phyloP scores from a whole-genome alignment of 805 yeast genomes.

The Spathaspora girioi region DNA sequence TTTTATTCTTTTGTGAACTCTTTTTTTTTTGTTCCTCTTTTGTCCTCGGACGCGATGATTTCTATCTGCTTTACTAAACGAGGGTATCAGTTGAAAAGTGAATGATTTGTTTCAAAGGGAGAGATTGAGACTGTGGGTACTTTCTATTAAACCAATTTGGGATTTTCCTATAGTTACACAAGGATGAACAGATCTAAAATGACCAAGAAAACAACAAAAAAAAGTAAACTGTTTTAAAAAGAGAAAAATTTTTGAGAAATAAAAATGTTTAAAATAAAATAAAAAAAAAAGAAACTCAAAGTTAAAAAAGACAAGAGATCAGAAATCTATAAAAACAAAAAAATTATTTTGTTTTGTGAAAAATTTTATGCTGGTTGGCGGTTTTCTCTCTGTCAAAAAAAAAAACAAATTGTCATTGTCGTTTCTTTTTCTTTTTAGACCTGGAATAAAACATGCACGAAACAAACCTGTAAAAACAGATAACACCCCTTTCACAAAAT shows the following conservation, averaged over 20 bases:
- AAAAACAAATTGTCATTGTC: not conserved
- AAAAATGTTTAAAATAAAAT: not conserved
- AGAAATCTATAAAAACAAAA: not conserved
- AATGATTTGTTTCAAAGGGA: too few relatives aligned
- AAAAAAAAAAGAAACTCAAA: not conserved
- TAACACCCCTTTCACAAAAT: not conserved
- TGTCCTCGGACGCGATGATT: not conserved
- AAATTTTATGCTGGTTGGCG: not conserved
- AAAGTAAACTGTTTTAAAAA: not conserved
- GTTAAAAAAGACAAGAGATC: not conserved
- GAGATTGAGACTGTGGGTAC: too few relatives aligned
- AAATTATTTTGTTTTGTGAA: not conserved
- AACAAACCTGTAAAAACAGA: too few relatives aligned
- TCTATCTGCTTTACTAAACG: not conserved
- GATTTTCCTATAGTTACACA: not conserved
- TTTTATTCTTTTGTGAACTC: not conserved
- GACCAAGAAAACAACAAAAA: not conserved
- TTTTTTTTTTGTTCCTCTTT: not conserved
- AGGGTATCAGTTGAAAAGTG: too few relatives aligned
- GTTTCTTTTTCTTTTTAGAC: too few relatives aligned
- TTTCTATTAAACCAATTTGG: not conserved
- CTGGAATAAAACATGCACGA: too few relatives aligned
- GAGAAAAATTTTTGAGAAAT: not conserved
- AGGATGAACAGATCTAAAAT: not conserved
- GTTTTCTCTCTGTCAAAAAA: not conserved